Evolutionary conservation across 306 rosid species (phyloP).

Genomic region (Citrullus amarus): DNA sequence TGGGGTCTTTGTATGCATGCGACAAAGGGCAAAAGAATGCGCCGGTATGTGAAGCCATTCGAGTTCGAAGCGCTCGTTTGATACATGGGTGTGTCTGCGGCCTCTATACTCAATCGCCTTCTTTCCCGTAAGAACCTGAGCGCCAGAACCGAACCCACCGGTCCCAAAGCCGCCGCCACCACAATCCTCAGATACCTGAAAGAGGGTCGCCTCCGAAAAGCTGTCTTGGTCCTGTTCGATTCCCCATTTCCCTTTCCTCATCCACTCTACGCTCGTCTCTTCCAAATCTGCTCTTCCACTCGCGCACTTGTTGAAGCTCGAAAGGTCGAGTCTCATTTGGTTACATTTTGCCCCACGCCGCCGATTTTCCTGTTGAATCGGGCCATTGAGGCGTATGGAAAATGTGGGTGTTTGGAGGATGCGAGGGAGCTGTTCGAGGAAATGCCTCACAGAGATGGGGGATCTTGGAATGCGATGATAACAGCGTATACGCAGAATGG

Average conservation of each 20-base stretch:
- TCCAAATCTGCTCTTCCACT: constrained; percentile 39
- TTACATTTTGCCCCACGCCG: constrained; percentile 36
- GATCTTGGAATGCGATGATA: constrained; percentile 59
- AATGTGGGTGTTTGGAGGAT: constrained; percentile 47
- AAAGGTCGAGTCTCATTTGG: constrained; percentile 50
- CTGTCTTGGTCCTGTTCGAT: constrained; percentile 35
- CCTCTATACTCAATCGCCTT: constrained; percentile 29
- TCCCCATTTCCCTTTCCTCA: constrained; percentile 29
- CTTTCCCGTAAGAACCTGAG: constrained; percentile 14
- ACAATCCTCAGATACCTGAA: constrained; percentile 26
- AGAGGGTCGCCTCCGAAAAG: constrained; percentile 29
- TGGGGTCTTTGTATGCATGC: no score
- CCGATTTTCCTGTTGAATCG: constrained; percentile 54
- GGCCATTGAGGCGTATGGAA: constrained; percentile 47
- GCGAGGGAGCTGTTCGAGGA: constrained; percentile 59
- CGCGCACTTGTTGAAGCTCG: constrained; percentile 36
- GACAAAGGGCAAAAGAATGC: no score
- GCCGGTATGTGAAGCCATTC: background rate
- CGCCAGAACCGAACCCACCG: constrained; percentile 9
- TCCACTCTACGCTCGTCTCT: constrained; percentile 43
- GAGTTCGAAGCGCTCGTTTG: background rate
- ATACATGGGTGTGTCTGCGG: constrained; percentile 18
- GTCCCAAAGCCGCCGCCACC: constrained; percentile 10
- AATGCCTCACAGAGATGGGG: constrained; percentile 64
- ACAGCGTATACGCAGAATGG: constrained; percentile 30